Percentiles rank a stretch among this genome's conserved stretches.
phyloP scores from a whole-genome alignment of 768 basidiomycete species.

The Tylopilus rubrobrunneus region DNA sequence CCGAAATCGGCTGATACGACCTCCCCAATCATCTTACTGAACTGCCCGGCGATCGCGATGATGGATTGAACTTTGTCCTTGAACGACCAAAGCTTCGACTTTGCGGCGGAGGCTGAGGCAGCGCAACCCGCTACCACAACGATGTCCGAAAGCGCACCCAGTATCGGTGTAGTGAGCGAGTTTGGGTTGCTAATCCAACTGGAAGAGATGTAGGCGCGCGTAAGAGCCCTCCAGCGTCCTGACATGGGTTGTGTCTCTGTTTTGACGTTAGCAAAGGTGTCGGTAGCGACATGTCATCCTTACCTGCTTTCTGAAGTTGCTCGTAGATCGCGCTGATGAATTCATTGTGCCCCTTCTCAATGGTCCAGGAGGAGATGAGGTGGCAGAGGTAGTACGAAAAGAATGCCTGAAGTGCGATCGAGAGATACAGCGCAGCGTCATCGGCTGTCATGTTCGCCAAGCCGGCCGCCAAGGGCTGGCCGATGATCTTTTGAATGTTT shows the following conservation, averaged over 20 bases:
- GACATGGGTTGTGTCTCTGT: constrained; percentile 10
- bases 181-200: background rate
- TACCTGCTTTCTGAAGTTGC: constrained; percentile 7
- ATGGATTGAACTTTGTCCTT: constrained; percentile 2
- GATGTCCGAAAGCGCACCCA: constrained; percentile 5
- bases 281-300: background rate
- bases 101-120: background rate
- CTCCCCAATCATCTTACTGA: constrained; percentile 9
- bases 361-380: constrained; percentile 14
- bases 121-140: constrained; percentile 9
- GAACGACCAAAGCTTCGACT: constrained; percentile 2
- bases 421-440: constrained; percentile 2
- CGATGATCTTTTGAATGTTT: background rate
- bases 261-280: background rate
- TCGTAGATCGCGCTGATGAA: constrained; percentile 9
- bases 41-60: background rate
- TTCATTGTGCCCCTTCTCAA: background rate
- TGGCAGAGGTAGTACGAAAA: background rate
- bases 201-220: constrained; percentile 3
- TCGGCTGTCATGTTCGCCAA: background rate
- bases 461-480: background rate
- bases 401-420: constrained; percentile 9
- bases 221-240: constrained; percentile 12
- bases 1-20: constrained; percentile 7
- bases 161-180: background rate